These are phyloP conservation scores for Suhomyces coccinellae DNA, from an alignment of 1,139 yeast genomes.

Conservation along the genomic window DNA sequence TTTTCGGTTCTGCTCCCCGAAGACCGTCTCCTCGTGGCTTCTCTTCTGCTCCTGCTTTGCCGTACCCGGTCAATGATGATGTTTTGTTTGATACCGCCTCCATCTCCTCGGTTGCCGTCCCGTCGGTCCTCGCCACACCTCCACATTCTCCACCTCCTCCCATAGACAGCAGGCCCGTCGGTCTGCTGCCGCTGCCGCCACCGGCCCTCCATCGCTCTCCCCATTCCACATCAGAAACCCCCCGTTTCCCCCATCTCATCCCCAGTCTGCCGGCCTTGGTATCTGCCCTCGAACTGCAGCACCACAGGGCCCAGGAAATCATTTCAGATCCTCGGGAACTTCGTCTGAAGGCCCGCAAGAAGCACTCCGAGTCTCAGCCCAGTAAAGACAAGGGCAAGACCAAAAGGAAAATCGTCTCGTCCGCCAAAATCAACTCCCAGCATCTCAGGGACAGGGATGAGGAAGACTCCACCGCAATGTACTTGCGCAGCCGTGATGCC, in stretches of 20 bases:
- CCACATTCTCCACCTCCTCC: not conserved
- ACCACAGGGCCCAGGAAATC: not conserved
- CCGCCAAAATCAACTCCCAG: not conserved
- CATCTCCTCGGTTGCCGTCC: not conserved
- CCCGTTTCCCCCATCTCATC: constrained; percentile 7
- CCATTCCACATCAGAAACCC: not conserved
- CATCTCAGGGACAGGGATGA: not conserved
- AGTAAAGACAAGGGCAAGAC: not conserved
- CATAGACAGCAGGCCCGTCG: no score
- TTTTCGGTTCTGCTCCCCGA: constrained; percentile 6
- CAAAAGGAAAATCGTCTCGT: not conserved
- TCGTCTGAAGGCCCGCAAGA: not conserved
- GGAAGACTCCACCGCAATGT: not conserved
- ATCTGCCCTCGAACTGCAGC: no score
- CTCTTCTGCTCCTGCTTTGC: not conserved
- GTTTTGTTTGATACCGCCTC: constrained; percentile 2
- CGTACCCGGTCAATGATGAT: constrained; percentile 9
- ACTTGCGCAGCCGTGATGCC: constrained; percentile 1
- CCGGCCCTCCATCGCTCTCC: not conserved
- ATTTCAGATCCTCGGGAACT: not conserved
- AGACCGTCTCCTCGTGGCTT: not conserved
- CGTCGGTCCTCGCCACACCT: constrained; percentile 3
- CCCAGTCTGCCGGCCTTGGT: not conserved
- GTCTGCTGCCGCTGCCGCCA: not conserved
- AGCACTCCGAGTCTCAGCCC: not conserved